Evolutionary conservation across 352 stramenopile species (phyloP).

Genomic region (Pythium sukuiense): DNA sequence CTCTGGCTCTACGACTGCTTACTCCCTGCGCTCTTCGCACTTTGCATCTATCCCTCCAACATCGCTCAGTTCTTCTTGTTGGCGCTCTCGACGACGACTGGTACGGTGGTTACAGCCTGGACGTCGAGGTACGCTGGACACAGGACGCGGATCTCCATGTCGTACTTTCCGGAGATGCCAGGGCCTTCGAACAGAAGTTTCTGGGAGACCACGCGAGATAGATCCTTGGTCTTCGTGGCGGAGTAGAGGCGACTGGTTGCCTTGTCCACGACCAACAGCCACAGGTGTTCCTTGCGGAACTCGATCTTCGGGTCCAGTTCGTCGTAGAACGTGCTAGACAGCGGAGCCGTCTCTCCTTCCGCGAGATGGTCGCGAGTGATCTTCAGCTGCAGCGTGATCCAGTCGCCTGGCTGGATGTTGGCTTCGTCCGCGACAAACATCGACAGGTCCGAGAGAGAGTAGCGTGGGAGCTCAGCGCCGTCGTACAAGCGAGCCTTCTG

Average conservation of each 20-base stretch:
- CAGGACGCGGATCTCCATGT: conserved; percentile 75
- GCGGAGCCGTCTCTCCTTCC: conserved; percentile 38
- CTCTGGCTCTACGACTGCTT: too few species aligned
- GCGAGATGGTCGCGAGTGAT: conserved; percentile 54
- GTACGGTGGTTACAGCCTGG: conserved; percentile 37
- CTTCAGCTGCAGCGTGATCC: conserved; percentile 65
- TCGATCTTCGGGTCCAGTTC: conserved; percentile 60
- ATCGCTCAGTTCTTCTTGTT: conserved; percentile 21
- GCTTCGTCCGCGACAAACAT: conserved; percentile 63
- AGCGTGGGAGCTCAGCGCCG: conserved; percentile 36
- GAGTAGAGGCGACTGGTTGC: conserved; percentile 53
- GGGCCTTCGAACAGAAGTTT: conserved; percentile 70
- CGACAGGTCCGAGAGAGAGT: conserved; percentile 36
- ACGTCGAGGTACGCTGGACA: conserved; percentile 64
- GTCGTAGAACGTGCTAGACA: conserved; percentile 71
- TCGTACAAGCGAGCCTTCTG: conserved; percentile 47
- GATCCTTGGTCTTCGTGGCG: conserved; percentile 67
- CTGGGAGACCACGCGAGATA: conserved; percentile 47
- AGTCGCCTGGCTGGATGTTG: conserved; percentile 75
- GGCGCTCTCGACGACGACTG: conserved; percentile 42
- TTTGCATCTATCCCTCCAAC: too few species aligned
- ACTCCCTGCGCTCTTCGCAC: too few species aligned
- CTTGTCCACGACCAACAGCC: conserved; percentile 71
- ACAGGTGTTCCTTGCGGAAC: conserved; percentile 78
- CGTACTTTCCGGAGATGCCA: conserved; percentile 62